Conservation (phyloP, 371 early-diverging fungal species). For the Globomyces sp. region DNA sequence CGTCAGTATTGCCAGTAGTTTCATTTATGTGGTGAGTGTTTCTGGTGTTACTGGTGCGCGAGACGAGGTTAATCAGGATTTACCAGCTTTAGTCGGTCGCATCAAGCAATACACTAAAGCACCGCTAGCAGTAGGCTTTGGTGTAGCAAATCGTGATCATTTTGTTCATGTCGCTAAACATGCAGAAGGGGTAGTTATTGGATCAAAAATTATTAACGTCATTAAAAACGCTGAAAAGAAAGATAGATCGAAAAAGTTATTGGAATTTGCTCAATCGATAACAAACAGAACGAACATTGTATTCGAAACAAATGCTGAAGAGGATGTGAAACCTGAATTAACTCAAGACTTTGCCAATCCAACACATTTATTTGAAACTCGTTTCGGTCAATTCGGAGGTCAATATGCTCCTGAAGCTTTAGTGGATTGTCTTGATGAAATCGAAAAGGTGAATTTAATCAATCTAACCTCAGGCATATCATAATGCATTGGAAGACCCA, state of each 20-base stretch:
- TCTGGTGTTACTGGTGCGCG: constrained; percentile 91
- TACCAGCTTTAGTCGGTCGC: constrained; percentile 69
- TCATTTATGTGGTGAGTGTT: constrained; percentile 92
- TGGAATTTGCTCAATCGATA: constrained; percentile 32
- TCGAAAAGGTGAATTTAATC: constrained; percentile 51
- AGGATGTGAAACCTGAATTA: constrained; percentile 3
- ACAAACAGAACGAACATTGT: constrained; percentile 22
- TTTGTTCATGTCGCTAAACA: constrained; percentile 79
- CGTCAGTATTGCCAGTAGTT: constrained; percentile 79
- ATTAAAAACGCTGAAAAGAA: constrained; percentile 60
- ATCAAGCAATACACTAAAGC: constrained; percentile 70
- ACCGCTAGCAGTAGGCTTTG: constrained; percentile 96
- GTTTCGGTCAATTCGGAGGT: constrained; percentile 95
- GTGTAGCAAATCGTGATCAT: constrained; percentile 86
- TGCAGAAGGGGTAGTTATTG: constrained; percentile 94
- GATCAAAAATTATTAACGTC: constrained; percentile 82
- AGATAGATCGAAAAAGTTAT: constrained; percentile 36
- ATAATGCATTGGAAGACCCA: constrained; percentile 78
- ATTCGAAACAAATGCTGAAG: neutral
- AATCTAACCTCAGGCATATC: constrained; percentile 52
- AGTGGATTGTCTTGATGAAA: constrained; percentile 86
- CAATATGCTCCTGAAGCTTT: constrained; percentile 95
- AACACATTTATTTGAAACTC: constrained; percentile 47
- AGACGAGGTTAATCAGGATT: constrained; percentile 61
- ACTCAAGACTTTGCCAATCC: constrained; percentile 21